Conservation (phyloP, 345 rosid species). For the Salix dunnii region DNA sequence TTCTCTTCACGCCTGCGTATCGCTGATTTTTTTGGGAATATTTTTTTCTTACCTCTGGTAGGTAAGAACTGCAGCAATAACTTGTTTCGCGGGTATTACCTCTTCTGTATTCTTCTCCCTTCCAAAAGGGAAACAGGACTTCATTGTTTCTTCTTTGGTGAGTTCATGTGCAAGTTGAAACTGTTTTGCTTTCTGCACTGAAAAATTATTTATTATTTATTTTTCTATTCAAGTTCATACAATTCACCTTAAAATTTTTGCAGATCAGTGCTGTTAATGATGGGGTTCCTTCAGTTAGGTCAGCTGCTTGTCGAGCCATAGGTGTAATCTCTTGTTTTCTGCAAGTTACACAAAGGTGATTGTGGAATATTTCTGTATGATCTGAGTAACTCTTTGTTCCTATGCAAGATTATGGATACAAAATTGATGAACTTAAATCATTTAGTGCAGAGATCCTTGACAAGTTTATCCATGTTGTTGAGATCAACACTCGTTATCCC, state of each 20-base stretch:
- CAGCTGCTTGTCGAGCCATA: conserved; percentile 96
- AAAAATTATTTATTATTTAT: neutral
- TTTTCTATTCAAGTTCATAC: conserved; percentile 7
- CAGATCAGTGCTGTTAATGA: conserved; percentile 74
- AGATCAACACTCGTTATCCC: conserved; percentile 64
- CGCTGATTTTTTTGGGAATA: neutral
- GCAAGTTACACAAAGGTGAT: conserved; percentile 61
- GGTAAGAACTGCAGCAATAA: conserved; percentile 83
- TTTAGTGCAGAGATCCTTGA: conserved; percentile 75
- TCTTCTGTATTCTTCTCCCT: conserved; percentile 65
- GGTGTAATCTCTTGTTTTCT: conserved; percentile 88
- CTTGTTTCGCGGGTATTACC: conserved; percentile 94
- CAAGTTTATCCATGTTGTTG: conserved; percentile 71
- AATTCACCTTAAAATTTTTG: conserved; percentile 23
- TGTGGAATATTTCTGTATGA: conserved; percentile 11
- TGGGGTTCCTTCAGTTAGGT: conserved; percentile 70
- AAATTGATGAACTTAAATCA: conserved; percentile 36
- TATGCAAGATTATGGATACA: conserved; percentile 11
- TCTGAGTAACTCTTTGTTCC: conserved; percentile 8
- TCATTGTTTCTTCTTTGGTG: conserved; percentile 66
- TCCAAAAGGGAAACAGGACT: conserved; percentile 49
- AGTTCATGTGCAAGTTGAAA: conserved; percentile 27
- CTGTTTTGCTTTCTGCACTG: conserved; percentile 8
- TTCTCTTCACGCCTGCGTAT: conserved; percentile 5
- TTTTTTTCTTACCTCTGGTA: conserved; percentile 26